phyloP scores from a whole-genome alignment of 495 filamentous ascomycete species.

The Trichoderma gamsii region DNA sequence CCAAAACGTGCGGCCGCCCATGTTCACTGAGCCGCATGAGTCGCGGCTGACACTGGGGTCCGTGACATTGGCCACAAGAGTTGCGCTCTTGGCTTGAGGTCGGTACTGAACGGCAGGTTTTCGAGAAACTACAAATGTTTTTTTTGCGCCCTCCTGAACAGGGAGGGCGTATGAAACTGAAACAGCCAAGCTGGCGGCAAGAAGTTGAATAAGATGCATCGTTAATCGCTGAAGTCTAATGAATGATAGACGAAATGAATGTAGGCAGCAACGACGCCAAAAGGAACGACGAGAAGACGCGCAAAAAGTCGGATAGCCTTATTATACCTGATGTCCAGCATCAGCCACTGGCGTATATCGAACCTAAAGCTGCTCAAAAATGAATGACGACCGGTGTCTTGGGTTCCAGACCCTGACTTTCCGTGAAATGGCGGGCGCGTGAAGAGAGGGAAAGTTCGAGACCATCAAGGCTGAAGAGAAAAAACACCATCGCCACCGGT shows the following conservation, averaged over 20 bases:
- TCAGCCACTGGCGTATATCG: background rate
- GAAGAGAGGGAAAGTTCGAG: background rate
- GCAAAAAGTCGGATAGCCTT: no score
- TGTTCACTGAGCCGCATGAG: constrained; percentile 26
- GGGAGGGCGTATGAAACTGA: background rate
- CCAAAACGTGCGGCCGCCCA: constrained; percentile 27
- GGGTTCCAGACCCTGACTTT: background rate
- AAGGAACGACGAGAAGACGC: no score
- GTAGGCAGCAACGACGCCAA: background rate
- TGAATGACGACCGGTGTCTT: background rate
- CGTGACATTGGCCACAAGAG: constrained; percentile 26
- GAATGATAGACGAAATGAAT: background rate
- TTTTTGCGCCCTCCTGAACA: background rate
- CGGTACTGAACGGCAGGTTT: background rate
- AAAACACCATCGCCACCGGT: background rate
- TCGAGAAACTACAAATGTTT: background rate
- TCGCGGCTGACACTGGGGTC: constrained; percentile 28
- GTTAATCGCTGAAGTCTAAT: background rate
- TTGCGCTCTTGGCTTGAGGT: constrained; percentile 17
- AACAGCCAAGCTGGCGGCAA: background rate
- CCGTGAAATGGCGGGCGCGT: background rate
- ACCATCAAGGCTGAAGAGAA: background rate
- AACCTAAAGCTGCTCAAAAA: background rate
- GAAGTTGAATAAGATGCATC: background rate
- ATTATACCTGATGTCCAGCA: no score